Evolutionary conservation across 23 red algal genomes (phyloP).

Genomic region (Chondrus crispus): DNA sequence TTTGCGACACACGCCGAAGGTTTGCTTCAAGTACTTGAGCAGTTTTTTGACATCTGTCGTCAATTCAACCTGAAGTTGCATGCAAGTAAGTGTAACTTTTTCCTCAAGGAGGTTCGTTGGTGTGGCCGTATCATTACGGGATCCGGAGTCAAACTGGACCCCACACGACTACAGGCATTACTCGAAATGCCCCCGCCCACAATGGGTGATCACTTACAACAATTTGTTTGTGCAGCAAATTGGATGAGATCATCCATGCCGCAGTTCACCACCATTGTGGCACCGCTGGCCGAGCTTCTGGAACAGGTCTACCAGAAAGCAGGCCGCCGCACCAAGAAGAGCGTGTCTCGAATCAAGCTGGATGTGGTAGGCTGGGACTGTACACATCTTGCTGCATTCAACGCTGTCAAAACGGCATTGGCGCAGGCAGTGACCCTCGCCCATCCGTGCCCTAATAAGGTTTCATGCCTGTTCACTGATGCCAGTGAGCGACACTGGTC

Average conservation of each 20-base stretch:
- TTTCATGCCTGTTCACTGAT: neutral
- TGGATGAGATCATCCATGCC: constrained; percentile 18
- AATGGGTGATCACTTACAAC: neutral
- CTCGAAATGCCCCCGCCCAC: neutral
- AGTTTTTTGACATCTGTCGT: neutral
- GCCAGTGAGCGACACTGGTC: neutral
- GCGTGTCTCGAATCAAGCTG: neutral
- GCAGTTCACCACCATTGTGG: neutral
- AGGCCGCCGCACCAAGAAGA: neutral
- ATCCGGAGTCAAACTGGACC: neutral
- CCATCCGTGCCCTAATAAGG: neutral
- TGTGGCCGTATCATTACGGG: neutral
- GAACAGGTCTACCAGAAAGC: constrained; percentile 10
- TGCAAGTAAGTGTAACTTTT: neutral
- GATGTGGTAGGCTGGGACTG: neutral
- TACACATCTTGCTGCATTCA: neutral
- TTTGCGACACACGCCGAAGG: neutral
- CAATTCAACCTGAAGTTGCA: neutral
- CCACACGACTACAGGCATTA: neutral
- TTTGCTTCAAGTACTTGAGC: neutral
- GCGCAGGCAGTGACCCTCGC: neutral
- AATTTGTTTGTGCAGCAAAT: neutral
- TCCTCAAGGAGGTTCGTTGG: neutral
- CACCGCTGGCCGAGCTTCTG: neutral
- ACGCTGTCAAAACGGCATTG: neutral